Conservation (phyloP, 1,284 basidiomycete species). For the Apiotrichum veenhuisii region DNA sequence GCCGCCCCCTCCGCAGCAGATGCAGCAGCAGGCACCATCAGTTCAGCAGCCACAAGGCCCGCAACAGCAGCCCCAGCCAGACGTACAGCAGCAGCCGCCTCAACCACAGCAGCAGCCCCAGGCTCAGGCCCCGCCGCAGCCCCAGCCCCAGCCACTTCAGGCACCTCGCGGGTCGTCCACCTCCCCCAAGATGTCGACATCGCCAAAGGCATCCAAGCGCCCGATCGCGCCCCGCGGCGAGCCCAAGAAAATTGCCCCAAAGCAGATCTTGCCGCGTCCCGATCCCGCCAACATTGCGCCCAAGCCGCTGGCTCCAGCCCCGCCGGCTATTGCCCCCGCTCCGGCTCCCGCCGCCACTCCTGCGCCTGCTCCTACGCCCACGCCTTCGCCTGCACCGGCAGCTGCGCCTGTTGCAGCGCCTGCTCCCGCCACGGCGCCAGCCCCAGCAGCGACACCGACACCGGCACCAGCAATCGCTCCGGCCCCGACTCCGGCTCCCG, state of each 20-base stretch:
- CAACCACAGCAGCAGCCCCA: not conserved
- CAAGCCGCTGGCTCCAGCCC: not conserved
- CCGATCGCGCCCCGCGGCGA: slow-evolving; percentile 1
- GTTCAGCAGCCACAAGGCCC: too few relatives aligned
- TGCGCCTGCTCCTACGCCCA: not conserved
- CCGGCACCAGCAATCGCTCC: not conserved
- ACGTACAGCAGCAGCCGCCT: not conserved
- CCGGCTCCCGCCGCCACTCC: not conserved
- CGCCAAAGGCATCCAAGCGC: not conserved
- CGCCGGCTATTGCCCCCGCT: not conserved
- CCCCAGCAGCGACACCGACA: not conserved
- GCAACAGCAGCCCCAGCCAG: not conserved
- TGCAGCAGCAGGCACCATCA: not conserved
- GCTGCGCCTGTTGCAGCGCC: slow-evolving; percentile 4
- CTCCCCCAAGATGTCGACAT: not conserved
- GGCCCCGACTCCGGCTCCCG: not conserved
- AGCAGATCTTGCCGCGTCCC: not conserved
- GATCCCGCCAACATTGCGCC: not conserved
- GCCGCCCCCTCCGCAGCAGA: not conserved
- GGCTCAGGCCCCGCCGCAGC: not conserved
- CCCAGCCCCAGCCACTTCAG: not conserved
- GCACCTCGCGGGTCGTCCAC: not conserved
- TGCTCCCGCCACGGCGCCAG: not conserved
- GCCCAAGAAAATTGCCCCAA: slow-evolving; percentile 5
- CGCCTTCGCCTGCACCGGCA: not conserved